These are phyloP conservation scores for Xylariaceae sp. DNA, from an alignment of 2,329 filamentous ascomycete species.

Conservation along the genomic window DNA sequence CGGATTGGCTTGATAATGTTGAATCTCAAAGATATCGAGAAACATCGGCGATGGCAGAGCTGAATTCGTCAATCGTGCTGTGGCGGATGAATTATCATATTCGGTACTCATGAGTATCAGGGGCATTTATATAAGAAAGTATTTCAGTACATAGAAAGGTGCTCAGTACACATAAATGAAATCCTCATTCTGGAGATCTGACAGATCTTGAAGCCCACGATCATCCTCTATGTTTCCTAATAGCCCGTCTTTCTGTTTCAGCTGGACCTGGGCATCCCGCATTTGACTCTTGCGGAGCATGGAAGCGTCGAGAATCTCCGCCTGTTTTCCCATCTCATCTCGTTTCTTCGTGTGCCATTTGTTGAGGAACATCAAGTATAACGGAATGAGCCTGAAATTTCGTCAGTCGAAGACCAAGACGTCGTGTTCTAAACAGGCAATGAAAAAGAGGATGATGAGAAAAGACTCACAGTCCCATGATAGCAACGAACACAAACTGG, in stretches of 20 bases:
- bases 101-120: too few relatives aligned
- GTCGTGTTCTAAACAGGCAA: too few relatives aligned
- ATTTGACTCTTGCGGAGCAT: constrained; percentile 34
- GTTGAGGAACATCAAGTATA: constrained; percentile 46
- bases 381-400: constrained; percentile 27
- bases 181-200: constrained; percentile 64
- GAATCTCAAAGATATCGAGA: too few relatives aligned
- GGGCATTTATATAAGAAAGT: too few relatives aligned
- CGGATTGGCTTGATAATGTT: too few relatives aligned
- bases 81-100: too few relatives aligned
- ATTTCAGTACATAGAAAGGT: too few relatives aligned
- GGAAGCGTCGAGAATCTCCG: constrained; percentile 44
- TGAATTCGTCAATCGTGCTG: too few relatives aligned
- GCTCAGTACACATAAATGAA: constrained; percentile 50
- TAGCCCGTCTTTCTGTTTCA: constrained; percentile 31
- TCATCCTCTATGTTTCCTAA: constrained; percentile 35
- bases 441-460: too few relatives aligned
- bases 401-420: constrained; percentile 16
- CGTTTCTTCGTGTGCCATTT: constrained; percentile 40
- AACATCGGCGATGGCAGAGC: too few relatives aligned
- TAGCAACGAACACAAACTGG: constrained; percentile 54
- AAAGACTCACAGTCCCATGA: constrained; percentile 35
- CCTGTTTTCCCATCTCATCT: constrained; percentile 48
- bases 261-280: constrained; percentile 23
- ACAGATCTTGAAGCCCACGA: constrained; percentile 56